These are phyloP conservation scores for Zelonia costaricensis DNA, from an alignment of 208 protist genomes.

Conservation along the genomic window DNA sequence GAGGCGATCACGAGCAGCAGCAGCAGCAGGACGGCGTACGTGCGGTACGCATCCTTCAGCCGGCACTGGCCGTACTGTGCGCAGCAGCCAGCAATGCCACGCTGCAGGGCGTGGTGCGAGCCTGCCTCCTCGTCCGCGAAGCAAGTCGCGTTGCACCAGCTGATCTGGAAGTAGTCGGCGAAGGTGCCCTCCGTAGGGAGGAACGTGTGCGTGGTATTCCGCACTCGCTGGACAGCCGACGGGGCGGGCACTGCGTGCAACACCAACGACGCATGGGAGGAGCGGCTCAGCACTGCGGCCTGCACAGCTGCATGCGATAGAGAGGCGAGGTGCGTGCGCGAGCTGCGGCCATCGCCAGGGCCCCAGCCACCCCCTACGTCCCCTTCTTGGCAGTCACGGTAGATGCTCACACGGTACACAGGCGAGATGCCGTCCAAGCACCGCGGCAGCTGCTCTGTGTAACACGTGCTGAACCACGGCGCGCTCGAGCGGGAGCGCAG, in stretches of 20 bases:
- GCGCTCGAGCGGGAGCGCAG: slow-evolving; percentile 16
- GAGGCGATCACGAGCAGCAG: slow-evolving; percentile 31
- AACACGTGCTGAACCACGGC: slow-evolving; percentile 29
- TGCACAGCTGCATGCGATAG: too few relatives aligned
- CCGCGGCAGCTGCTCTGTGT: slow-evolving; percentile 19
- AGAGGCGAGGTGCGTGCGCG: too few relatives aligned
- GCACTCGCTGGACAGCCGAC: background rate
- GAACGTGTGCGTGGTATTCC: slow-evolving; percentile 40
- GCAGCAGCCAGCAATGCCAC: slow-evolving; percentile 44
- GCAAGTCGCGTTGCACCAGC: slow-evolving; percentile 34
- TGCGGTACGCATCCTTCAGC: slow-evolving; percentile 44
- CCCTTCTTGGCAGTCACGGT: too few relatives aligned
- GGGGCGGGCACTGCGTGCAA: too few relatives aligned
- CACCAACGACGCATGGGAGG: too few relatives aligned
- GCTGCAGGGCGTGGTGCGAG: slow-evolving; percentile 3
- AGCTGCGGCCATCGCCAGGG: too few relatives aligned
- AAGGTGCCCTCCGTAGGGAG: slow-evolving; percentile 31
- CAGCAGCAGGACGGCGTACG: slow-evolving; percentile 49
- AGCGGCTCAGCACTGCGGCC: too few relatives aligned
- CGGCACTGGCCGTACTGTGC: slow-evolving; percentile 51
- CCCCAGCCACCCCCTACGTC: too few relatives aligned
- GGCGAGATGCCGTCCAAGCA: background rate
- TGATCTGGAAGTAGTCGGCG: slow-evolving; percentile 39
- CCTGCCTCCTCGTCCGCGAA: slow-evolving; percentile 14
- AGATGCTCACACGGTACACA: slow-evolving; percentile 5